Percentiles rank a stretch among this genome's conserved stretches.
Conservation (phyloP, 106 monocot genomes). For the Acorus gramineus region DNA sequence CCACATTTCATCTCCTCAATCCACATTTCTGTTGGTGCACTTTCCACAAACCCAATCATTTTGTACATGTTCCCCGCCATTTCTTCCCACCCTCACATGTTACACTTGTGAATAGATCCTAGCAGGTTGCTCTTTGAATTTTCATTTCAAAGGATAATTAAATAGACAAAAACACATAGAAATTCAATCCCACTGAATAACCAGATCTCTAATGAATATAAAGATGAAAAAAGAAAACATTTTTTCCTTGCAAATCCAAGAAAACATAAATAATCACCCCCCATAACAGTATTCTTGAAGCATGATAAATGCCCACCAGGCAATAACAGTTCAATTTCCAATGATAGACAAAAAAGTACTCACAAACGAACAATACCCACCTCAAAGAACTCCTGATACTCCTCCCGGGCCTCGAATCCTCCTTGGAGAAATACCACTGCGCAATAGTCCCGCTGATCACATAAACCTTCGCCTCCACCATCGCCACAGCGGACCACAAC, state of each 20-base stretch:
- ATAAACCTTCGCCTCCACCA: slow-evolving; percentile 72
- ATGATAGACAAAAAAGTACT: background rate
- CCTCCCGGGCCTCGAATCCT: slow-evolving; percentile 27
- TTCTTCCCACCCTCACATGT: no score
- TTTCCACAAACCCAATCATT: no score
- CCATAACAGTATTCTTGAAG: no score
- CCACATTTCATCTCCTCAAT: no score
- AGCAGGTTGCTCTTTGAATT: no score
- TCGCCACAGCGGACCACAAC: slow-evolving; percentile 55
- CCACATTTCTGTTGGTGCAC: no score
- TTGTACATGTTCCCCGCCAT: no score
- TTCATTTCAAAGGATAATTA: background rate
- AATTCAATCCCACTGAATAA: background rate
- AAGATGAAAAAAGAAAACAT: background rate
- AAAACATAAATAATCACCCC: background rate
- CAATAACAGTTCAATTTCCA: background rate
- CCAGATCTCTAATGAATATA: background rate
- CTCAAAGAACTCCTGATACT: slow-evolving; percentile 74
- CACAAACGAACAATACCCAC: slow-evolving; percentile 9
- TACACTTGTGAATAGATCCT: no score
- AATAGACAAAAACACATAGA: background rate
- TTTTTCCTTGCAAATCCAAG: background rate
- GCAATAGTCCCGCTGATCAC: slow-evolving; percentile 81
- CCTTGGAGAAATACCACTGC: slow-evolving; percentile 78
- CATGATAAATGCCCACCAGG: background rate